Evolutionary conservation across 208 protist genomes (phyloP).

Genomic region (Leishmania turanica): DNA sequence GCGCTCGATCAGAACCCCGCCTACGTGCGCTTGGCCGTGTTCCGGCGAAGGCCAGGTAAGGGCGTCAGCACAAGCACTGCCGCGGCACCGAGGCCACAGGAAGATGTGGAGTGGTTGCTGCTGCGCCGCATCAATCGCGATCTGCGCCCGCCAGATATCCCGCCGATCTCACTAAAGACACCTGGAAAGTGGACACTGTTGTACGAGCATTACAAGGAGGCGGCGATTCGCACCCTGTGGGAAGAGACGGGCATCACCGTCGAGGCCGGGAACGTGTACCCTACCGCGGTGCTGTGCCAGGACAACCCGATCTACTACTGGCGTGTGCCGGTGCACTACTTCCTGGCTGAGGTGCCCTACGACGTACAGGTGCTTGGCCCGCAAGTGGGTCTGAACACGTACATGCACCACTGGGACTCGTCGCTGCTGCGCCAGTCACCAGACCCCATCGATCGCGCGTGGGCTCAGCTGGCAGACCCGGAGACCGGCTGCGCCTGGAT

Average conservation of each 20-base stretch:
- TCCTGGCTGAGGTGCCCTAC: conserved; percentile 85
- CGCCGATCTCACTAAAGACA: conserved; percentile 88
- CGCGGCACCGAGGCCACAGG: background rate
- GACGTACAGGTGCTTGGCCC: conserved; percentile 81
- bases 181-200: conserved; percentile 92
- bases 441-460: conserved; percentile 89
- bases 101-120: conserved; percentile 84
- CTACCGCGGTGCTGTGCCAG: conserved; percentile 65
- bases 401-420: conserved; percentile 86
- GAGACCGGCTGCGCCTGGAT: conserved; percentile 90
- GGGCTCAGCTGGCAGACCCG: conserved; percentile 80
- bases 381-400: conserved; percentile 68
- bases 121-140: conserved; percentile 92
- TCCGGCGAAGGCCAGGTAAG: conserved; percentile 60
- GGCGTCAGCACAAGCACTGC: background rate
- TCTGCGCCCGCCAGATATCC: conserved; percentile 86
- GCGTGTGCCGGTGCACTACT: conserved; percentile 90
- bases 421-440: conserved; percentile 83
- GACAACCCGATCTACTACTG: conserved; percentile 78
- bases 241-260: conserved; percentile 92
- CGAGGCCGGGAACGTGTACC: conserved; percentile 59
- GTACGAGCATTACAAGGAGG: conserved; percentile 91
- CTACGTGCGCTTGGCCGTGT: conserved; percentile 88
- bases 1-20: conserved; percentile 76
- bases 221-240: conserved; percentile 85